Evolutionary conservation across 2,329 filamentous ascomycete genomes (phyloP).

Genomic region (Talaromyces amestolkiae): DNA sequence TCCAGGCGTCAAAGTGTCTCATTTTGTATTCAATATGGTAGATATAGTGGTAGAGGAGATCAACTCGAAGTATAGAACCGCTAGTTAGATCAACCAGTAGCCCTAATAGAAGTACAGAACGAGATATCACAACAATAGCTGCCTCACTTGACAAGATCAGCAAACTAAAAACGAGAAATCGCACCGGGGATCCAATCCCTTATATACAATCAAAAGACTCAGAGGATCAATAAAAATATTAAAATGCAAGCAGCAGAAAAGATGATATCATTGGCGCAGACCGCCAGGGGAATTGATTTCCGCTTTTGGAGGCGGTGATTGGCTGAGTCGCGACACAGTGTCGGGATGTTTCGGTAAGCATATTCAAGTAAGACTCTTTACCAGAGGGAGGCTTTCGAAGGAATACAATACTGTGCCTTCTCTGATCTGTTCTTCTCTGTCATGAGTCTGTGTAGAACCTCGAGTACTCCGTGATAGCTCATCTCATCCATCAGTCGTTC

Average conservation of each 20-base stretch:
- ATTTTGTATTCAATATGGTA: constrained; percentile 15
- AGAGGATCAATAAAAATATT: neutral
- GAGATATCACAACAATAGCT: neutral
- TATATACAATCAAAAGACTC: neutral
- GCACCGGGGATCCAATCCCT: neutral
- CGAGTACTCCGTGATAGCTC: neutral
- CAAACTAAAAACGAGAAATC: neutral
- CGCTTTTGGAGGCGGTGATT: neutral
- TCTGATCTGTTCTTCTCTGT: neutral
- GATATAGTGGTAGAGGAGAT: neutral
- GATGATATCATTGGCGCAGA: constrained; percentile 17
- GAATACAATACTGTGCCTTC: too few relatives aligned
- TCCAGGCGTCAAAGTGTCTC: constrained; percentile 41
- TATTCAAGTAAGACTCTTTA: neutral
- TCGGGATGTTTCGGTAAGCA: constrained; percentile 11
- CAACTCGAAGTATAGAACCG: neutral
- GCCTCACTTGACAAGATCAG: neutral
- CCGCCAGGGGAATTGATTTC: neutral
- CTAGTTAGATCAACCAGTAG: neutral
- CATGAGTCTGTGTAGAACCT: neutral
- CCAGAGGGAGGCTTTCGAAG: too few relatives aligned
- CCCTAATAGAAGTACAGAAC: neutral
- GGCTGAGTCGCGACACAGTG: neutral
- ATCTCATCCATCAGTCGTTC: neutral
- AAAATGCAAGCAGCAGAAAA: constrained; percentile 13